Evolutionary conservation across 2,329 filamentous ascomycete genomes (phyloP).

Genomic region (Trichoderma lentiforme): DNA sequence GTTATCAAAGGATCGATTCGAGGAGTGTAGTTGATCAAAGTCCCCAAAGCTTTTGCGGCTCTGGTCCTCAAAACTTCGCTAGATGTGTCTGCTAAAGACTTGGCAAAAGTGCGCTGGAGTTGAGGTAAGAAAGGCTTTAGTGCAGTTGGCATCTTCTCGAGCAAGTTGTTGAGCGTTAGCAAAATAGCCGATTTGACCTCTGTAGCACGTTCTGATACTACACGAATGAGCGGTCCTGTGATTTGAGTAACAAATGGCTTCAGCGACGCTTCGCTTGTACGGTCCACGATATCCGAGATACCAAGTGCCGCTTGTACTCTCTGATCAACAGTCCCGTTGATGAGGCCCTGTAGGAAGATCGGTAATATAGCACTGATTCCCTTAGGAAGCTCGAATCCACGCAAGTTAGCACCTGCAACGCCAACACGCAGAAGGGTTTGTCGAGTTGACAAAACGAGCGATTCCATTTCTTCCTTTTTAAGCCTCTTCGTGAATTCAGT

Average conservation of each 20-base stretch:
- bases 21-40: constrained; percentile 90
- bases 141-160: constrained; percentile 94
- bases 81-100: constrained; percentile 87
- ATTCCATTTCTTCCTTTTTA: constrained; percentile 97
- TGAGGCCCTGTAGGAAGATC: constrained; percentile 95
- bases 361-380: constrained; percentile 94
- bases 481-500: constrained; percentile 84
- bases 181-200: constrained; percentile 96
- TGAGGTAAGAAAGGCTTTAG: constrained; percentile 97
- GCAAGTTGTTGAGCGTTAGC: constrained; percentile 86
- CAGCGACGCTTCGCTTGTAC: constrained; percentile 80
- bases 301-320: constrained; percentile 86
- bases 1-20: constrained; percentile 90
- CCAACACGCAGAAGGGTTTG: constrained; percentile 86
- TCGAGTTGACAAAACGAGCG: constrained; percentile 79
- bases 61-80: constrained; percentile 84
- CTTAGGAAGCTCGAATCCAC: constrained; percentile 90
- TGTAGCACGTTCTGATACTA: constrained; percentile 91
- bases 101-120: constrained; percentile 93
- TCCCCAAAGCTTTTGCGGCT: constrained; percentile 90
- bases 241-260: constrained; percentile 97
- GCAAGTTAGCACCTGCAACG: constrained; percentile 76
- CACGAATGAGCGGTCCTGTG: constrained; percentile 93
- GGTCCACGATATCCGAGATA: constrained; percentile 93
- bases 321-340: constrained; percentile 93